A percentile compares a stretch with the other conserved stretches of the same genome.
These are phyloP conservation scores for Camelina neglecta DNA, from an alignment of 345 rosid species.

Conservation along the genomic window DNA sequence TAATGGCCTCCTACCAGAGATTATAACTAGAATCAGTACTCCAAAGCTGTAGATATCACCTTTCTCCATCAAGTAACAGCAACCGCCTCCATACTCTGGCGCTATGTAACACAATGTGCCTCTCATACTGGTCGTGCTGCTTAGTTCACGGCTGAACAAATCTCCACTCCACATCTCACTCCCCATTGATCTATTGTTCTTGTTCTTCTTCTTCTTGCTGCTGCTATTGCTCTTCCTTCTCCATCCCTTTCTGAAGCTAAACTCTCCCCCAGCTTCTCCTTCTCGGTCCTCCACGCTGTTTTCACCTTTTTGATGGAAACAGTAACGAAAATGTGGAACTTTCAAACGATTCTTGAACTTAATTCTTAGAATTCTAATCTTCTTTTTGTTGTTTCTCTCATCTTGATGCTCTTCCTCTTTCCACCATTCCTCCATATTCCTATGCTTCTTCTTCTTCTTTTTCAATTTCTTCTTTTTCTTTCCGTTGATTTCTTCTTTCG, in stretches of 20 bases:
- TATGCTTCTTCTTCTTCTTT: conserved; percentile 61
- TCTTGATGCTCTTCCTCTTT: conserved; percentile 89
- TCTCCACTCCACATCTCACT: conserved; percentile 99
- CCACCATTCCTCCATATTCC: conserved; percentile 99
- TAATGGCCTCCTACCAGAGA: conserved; percentile 93
- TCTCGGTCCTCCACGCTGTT: conserved; percentile 47
- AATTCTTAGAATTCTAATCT: conserved; percentile 45
- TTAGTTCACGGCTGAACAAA: conserved; percentile 86
- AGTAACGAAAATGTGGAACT: conserved; percentile 59
- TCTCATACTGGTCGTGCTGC: conserved; percentile 99
- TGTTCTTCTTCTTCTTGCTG: conserved; percentile 49
- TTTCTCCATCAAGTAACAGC: conserved; percentile 92
- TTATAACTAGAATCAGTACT: conserved; percentile 84
- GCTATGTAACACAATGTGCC: conserved; percentile 97
- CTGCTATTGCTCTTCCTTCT: conserved; percentile 49
- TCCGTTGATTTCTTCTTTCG: conserved; percentile 48
- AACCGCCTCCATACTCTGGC: conserved; percentile 88
- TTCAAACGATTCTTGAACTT: conserved; percentile 72
- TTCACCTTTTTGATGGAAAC: conserved; percentile 54
- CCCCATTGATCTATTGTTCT: conserved; percentile 51
- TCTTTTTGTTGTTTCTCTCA: conserved; percentile 53
- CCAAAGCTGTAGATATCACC: conserved; percentile 97
- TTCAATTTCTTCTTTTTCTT: conserved; percentile 37
- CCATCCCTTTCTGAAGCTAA: conserved; percentile 92
- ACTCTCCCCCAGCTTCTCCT: conserved; percentile 72